Conservation (phyloP, 768 basidiomycete genomes). For the Leucocoprinus leucothites region DNA sequence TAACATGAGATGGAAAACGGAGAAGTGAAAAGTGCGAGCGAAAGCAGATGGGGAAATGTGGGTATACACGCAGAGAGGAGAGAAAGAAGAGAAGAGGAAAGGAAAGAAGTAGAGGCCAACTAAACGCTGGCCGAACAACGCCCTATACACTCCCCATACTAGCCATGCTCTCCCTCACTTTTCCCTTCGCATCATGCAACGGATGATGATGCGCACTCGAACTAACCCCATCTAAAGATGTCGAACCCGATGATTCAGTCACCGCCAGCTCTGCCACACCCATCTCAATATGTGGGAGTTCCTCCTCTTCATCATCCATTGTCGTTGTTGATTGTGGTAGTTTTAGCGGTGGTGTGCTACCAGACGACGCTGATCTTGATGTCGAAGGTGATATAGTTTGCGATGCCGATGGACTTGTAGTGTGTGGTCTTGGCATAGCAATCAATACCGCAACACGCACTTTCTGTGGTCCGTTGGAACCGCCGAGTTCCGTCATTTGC, state of each 20-base stretch:
- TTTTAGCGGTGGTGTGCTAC: background rate
- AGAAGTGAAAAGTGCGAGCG: background rate
- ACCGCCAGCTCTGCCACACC: slow-evolving; percentile 21
- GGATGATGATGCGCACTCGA: background rate
- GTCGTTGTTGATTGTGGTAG: background rate
- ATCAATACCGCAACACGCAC: slow-evolving; percentile 41
- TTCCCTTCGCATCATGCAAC: background rate
- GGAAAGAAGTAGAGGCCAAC: background rate
- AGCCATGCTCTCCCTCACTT: slow-evolving; percentile 9
- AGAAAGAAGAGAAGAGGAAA: background rate
- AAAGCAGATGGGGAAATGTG: background rate
- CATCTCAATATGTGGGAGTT: slow-evolving; percentile 24
- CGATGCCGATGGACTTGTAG: slow-evolving; percentile 6
- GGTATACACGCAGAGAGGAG: background rate
- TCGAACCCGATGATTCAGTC: slow-evolving; percentile 5
- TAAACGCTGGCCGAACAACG: background rate
- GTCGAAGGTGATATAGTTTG: slow-evolving; percentile 7
- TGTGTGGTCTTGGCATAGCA: slow-evolving; percentile 35
- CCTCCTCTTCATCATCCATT: slow-evolving; percentile 17
- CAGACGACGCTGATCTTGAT: slow-evolving; percentile 5
- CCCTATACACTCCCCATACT: slow-evolving; percentile 6
- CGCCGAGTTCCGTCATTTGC: slow-evolving; percentile 1
- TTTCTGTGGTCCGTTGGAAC: slow-evolving; percentile 8
- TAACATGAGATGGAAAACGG: background rate
- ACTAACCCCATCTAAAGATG: background rate